A percentile compares a stretch with the other conserved stretches of the same genome.
phyloP scores from a whole-genome alignment of 164 flowering plant species.

The Protea cynaroides region DNA sequence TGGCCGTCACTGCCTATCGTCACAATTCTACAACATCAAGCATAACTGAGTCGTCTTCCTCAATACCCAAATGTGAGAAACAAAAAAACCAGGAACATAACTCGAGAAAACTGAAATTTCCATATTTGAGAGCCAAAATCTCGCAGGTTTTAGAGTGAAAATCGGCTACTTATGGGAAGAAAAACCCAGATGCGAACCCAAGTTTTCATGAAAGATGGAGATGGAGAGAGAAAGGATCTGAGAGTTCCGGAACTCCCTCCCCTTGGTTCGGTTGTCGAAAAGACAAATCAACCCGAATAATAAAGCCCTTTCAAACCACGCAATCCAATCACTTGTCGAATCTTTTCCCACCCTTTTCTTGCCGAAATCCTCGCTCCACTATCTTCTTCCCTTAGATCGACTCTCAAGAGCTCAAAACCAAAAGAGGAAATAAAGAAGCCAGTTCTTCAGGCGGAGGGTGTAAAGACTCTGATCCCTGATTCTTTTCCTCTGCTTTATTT shows the following conservation, averaged over 20 bases:
- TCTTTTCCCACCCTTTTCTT: too few species aligned
- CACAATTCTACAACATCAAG: too few species aligned
- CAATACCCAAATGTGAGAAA: not conserved
- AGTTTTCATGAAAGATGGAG: not conserved
- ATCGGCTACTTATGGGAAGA: conserved; percentile 11
- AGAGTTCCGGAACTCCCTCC: conserved; percentile 17
- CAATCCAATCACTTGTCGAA: not conserved
- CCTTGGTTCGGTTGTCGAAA: conserved; percentile 23
- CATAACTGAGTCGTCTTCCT: too few species aligned
- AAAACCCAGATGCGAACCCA: not conserved
- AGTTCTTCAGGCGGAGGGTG: too few species aligned
- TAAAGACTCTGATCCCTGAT: too few species aligned
- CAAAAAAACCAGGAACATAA: not conserved
- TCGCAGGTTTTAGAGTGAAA: conserved; percentile 15
- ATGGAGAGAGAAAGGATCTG: conserved; percentile 12
- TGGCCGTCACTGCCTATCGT: too few species aligned
- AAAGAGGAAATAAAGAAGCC: too few species aligned
- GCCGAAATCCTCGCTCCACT: too few species aligned
- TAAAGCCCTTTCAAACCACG: conserved; percentile 15
- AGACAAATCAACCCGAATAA: conserved; percentile 11
- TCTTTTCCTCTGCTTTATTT: too few species aligned
- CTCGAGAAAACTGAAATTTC: not conserved
- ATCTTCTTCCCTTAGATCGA: too few species aligned
- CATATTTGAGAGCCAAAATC: conserved; percentile 5
- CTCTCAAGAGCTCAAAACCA: too few species aligned